A percentile compares a stretch with the other conserved stretches of the same genome.
Evolutionary conservation across 176 grass and related monocot species (phyloP).

Genomic region (Oryza coarctata): DNA sequence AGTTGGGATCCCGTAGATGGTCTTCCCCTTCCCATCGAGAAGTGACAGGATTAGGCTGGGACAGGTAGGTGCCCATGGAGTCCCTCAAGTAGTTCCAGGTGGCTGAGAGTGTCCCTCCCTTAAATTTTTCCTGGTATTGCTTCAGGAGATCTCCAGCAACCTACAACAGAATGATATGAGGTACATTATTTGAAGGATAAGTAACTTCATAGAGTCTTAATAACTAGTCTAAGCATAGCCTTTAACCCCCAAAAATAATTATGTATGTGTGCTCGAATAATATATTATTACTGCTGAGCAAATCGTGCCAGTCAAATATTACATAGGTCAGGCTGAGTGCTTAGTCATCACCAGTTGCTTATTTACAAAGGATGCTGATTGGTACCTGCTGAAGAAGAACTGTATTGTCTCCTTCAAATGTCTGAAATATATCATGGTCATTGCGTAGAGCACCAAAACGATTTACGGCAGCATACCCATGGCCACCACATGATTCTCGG

Average conservation of each 20-base stretch:
- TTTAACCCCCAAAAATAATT: neutral
- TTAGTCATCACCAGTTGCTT: neutral
- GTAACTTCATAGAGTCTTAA: neutral
- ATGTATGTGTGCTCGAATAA: neutral
- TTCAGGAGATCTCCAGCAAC: constrained; percentile 89
- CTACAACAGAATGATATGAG: constrained; percentile 41
- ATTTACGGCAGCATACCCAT: constrained; percentile 98
- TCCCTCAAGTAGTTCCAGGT: constrained; percentile 99
- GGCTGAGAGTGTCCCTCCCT: constrained; percentile 78
- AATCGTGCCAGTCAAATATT: neutral
- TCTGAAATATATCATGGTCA: constrained; percentile 99
- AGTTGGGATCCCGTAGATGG: constrained; percentile 91
- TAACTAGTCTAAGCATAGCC: neutral
- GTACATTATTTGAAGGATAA: neutral
- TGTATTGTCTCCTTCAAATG: constrained; percentile 98
- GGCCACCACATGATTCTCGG: constrained; percentile 87
- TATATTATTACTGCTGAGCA: neutral
- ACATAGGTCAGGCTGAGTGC: neutral
- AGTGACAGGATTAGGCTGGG: constrained; percentile 90
- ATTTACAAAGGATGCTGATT: constrained; percentile 4
- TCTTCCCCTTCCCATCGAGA: constrained; percentile 92
- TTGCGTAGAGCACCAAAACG: constrained; percentile 80
- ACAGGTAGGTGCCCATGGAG: constrained; percentile 87
- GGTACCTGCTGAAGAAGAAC: constrained; percentile 96
- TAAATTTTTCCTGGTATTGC: constrained; percentile 92